Conservation (phyloP, 164 flowering plant genomes). For the Kalanchoe fedtschenkoi region DNA sequence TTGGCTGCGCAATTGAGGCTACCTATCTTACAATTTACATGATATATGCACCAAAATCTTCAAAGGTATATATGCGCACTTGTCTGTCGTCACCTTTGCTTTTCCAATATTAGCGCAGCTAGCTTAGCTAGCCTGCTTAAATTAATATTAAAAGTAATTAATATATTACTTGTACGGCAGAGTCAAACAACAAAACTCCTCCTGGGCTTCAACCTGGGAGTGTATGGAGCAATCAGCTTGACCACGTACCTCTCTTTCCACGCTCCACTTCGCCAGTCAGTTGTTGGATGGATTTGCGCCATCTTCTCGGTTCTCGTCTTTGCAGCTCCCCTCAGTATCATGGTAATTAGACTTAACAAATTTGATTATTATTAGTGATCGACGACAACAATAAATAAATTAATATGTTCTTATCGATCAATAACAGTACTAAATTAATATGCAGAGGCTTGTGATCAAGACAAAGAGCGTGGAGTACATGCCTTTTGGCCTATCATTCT, state of each 20-base stretch:
- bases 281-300: constrained; percentile 65
- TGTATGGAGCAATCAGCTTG: constrained; percentile 27
- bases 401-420: neutral
- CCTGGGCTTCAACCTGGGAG: constrained; percentile 20
- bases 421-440: no score
- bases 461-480: constrained; percentile 71
- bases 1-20: constrained; percentile 42
- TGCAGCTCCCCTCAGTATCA: constrained; percentile 68
- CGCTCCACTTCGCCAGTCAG: constrained; percentile 11
- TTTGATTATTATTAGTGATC: neutral
- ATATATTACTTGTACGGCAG: neutral
- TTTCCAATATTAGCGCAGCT: no score
- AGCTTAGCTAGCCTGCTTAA: no score
- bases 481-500: constrained; percentile 60
- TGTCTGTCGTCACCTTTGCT: neutral
- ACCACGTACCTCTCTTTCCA: constrained; percentile 20
- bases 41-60: constrained; percentile 39
- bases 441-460: constrained; percentile 57
- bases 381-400: neutral
- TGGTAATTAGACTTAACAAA: constrained; percentile 23
- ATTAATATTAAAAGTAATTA: no score
- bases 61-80: constrained; percentile 26
- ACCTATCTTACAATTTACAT: constrained; percentile 40
- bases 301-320: constrained; percentile 47
- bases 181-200: neutral